Percentiles rank a stretch among this genome's conserved stretches.
phyloP scores from a whole-genome alignment of 2,329 filamentous ascomycete genomes.

The Penicillium sp. region DNA sequence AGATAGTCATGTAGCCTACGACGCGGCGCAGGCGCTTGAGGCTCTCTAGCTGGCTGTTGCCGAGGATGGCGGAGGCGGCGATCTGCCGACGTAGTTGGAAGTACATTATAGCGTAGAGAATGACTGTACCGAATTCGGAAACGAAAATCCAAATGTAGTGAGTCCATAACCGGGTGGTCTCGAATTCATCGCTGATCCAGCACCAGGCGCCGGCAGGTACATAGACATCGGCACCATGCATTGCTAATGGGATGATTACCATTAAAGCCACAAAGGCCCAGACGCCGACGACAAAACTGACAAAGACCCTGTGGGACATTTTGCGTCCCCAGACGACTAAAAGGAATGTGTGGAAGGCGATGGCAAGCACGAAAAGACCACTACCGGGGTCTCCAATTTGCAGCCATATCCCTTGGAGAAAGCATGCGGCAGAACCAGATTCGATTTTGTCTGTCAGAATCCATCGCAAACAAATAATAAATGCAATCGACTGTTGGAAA shows the following conservation, averaged over 20 bases:
- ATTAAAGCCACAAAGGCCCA: constrained; percentile 49
- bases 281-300: constrained; percentile 43
- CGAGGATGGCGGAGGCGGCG: constrained; percentile 36
- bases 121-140: constrained; percentile 50
- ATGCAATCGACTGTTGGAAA: constrained; percentile 52
- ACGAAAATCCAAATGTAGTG: constrained; percentile 56
- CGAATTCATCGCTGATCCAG: constrained; percentile 48
- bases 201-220: constrained; percentile 54
- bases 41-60: constrained; percentile 37
- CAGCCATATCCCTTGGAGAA: constrained; percentile 52
- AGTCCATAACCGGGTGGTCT: constrained; percentile 47
- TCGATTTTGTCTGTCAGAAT: constrained; percentile 45
- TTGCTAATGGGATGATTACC: constrained; percentile 47
- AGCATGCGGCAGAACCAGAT: constrained; percentile 46
- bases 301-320: constrained; percentile 47
- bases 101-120: constrained; percentile 49
- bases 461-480: constrained; percentile 51
- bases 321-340: constrained; percentile 50
- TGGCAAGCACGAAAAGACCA: constrained; percentile 54
- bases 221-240: constrained; percentile 46
- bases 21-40: constrained; percentile 43
- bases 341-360: constrained; percentile 55
- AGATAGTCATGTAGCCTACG: constrained; percentile 48
- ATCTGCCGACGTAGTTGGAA: constrained; percentile 49
- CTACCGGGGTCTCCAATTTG: constrained; percentile 53